These are phyloP conservation scores for Symmetrospora coprosmae DNA, from an alignment of 768 basidiomycete species.

Conservation along the genomic window DNA sequence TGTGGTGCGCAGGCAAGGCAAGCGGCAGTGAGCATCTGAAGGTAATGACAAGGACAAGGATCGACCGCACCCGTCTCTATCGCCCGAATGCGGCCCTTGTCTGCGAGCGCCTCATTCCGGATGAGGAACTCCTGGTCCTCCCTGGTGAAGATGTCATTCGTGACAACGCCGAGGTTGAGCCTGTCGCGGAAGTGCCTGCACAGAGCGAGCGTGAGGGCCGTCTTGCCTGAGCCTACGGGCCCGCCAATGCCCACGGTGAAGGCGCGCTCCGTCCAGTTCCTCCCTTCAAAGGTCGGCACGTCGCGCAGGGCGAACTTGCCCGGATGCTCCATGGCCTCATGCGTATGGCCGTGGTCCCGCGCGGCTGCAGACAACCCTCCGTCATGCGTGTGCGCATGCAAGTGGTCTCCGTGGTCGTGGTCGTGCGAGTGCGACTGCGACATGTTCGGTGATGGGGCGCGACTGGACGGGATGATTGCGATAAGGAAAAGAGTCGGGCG, in stretches of 20 bases:
- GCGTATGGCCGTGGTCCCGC: slow-evolving; percentile 19
- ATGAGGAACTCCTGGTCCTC: slow-evolving; percentile 98
- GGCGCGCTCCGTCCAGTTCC: slow-evolving; percentile 81
- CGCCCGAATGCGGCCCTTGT: slow-evolving; percentile 65
- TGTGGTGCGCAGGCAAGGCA: neutral
- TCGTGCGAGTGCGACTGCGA: too few species aligned
- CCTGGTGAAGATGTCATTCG: slow-evolving; percentile 95
- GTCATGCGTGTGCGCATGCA: slow-evolving; percentile 3
- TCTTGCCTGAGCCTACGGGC: slow-evolving; percentile 51
- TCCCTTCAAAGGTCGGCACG: slow-evolving; percentile 65
- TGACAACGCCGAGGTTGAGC: slow-evolving; percentile 95
- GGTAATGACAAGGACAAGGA: neutral
- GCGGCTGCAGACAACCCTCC: too few species aligned
- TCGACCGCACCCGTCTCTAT: slow-evolving; percentile 65
- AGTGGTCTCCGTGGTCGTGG: too few species aligned
- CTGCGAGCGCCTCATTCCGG: slow-evolving; percentile 70
- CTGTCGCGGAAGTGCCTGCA: slow-evolving; percentile 65
- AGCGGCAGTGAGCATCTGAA: neutral
- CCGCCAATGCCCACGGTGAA: slow-evolving; percentile 57
- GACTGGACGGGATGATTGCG: too few species aligned
- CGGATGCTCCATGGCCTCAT: slow-evolving; percentile 22
- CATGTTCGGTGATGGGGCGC: too few species aligned
- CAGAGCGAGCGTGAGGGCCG: slow-evolving; percentile 77
- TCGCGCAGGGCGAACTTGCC: slow-evolving; percentile 87
- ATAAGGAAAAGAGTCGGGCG: too few species aligned